phyloP scores from a whole-genome alignment of 495 filamentous ascomycete genomes.

The Penicillium cinerascens region DNA sequence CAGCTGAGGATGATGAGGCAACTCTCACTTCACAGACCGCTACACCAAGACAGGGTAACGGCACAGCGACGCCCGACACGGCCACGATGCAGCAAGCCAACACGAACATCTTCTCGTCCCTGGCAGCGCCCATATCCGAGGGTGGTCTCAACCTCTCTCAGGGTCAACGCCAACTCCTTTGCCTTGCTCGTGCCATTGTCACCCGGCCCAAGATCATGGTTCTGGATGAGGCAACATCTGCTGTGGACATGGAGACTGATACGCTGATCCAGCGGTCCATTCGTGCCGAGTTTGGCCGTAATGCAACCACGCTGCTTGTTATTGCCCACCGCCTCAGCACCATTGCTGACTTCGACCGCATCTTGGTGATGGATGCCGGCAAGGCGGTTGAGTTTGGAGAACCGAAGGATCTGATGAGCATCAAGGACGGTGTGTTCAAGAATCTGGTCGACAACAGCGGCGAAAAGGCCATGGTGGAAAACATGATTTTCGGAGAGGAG shows the following conservation, averaged over 20 bases:
- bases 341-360: slow-evolving; percentile 80
- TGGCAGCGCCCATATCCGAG: slow-evolving; percentile 64
- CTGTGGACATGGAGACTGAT: slow-evolving; percentile 86
- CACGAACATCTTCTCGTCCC: slow-evolving; percentile 58
- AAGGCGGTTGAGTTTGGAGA: slow-evolving; percentile 68
- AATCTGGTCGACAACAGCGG: slow-evolving; percentile 75
- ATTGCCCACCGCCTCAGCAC: slow-evolving; percentile 87
- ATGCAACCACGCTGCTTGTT: slow-evolving; percentile 72
- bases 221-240: slow-evolving; percentile 84
- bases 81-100: slow-evolving; percentile 39
- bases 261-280: slow-evolving; percentile 78
- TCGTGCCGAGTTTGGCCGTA: slow-evolving; percentile 67
- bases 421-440: slow-evolving; percentile 56
- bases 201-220: slow-evolving; percentile 78
- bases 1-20: slow-evolving; percentile 27
- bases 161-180: slow-evolving; percentile 84
- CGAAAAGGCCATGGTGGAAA: slow-evolving; percentile 59
- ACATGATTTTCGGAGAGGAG: slow-evolving; percentile 40
- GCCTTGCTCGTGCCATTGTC: slow-evolving; percentile 83
- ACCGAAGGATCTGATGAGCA: slow-evolving; percentile 64
- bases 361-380: slow-evolving; percentile 78
- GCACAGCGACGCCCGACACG: slow-evolving; percentile 26
- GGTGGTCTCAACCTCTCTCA: slow-evolving; percentile 80
- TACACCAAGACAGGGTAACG: slow-evolving; percentile 21
- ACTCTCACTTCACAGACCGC: slow-evolving; percentile 34